Conservation (phyloP, 2,329 filamentous ascomycete genomes). For the Xylariales sp. region DNA sequence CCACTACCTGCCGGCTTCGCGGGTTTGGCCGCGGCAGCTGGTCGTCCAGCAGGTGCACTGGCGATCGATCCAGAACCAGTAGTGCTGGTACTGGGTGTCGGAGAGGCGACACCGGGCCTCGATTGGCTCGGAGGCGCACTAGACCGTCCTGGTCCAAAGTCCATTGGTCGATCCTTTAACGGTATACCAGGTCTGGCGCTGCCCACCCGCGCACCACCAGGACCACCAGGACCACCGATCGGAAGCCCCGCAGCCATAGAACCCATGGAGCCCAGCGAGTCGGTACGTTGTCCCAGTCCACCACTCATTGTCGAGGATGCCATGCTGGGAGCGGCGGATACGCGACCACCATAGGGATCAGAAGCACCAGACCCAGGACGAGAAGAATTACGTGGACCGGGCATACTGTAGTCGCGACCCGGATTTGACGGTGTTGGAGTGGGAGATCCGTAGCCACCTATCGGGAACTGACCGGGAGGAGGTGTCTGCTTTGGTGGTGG, state of each 20-base stretch:
- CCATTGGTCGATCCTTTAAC: constrained; percentile 22
- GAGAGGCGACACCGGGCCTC: constrained; percentile 19
- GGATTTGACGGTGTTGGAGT: constrained; percentile 19
- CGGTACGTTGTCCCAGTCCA: constrained; percentile 18
- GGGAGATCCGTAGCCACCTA: constrained; percentile 14
- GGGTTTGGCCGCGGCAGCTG: constrained; percentile 34
- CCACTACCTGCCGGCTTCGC: constrained; percentile 64
- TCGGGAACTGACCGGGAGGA: constrained; percentile 23
- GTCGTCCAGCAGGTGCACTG: constrained; percentile 20
- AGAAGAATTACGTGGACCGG: constrained; percentile 31
- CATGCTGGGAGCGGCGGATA: constrained; percentile 17
- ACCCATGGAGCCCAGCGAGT: background rate
- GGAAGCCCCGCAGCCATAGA: constrained; percentile 19
- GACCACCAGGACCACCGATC: constrained; percentile 19
- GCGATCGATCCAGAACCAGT: constrained; percentile 23
- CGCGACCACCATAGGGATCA: constrained; percentile 21
- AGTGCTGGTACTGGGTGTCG: constrained; percentile 24
- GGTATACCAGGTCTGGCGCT: constrained; percentile 18
- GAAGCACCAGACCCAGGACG: constrained; percentile 25
- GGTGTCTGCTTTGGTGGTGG: constrained; percentile 17
- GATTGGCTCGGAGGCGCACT: constrained; percentile 31
- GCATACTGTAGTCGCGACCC: constrained; percentile 29
- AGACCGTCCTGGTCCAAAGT: constrained; percentile 24
- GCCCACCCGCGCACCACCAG: constrained; percentile 16
- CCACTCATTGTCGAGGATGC: constrained; percentile 23